Evolutionary conservation across 2,329 filamentous ascomycete genomes (phyloP), one percentile per base, ranked within the genome.

Genomic region (Eutypa lata): DNA sequence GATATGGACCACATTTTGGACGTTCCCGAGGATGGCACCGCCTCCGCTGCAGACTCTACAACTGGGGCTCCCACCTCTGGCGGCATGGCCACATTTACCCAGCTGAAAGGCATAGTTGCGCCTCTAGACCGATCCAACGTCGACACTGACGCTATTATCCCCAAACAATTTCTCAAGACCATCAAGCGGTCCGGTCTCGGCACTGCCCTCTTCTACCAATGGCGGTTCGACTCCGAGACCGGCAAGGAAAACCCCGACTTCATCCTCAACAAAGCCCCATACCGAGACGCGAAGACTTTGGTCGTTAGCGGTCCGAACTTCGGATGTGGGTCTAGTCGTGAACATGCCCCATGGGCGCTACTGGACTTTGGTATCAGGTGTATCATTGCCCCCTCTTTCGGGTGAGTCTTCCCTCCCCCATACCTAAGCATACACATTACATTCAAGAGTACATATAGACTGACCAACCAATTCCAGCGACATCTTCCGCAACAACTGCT

Each of bases 401-500:
- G 63, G 43, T 47, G n/a, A 45, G 40, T 44, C 6, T 5, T 31
- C 26, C 26, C 26, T 31, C 26, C 26, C 6, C 10, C 26, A 31
- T 31, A 5, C 26, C 26, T 31, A 31, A 7, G 7, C 35, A 38
- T 31, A 31, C 26, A 31, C 5, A 48, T 28, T 7, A n/a, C 90
- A 40, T 3, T 18, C n/a, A n/a, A n/a, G n/a, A n/a, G n/a, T n/a
- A n/a, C n/a, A n/a, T n/a, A 19, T 40, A n/a, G 7, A 19, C 37
- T 18, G 37, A 31, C 48, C n/a, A 24, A 42, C 18, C 3, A 11
- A 10, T 7, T 18, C 7, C 18, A 50, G 40, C 53, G 91, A 96
- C 68, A 99, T 99, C 72, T 97, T 97, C 84, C 95, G 93, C 84
- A 97, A 96, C 84, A 99, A 99, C 80, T 94, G 89, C n/a, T 97